phyloP scores from a whole-genome alignment of 2,329 filamentous ascomycete species.

The Myriangium duriaei region DNA sequence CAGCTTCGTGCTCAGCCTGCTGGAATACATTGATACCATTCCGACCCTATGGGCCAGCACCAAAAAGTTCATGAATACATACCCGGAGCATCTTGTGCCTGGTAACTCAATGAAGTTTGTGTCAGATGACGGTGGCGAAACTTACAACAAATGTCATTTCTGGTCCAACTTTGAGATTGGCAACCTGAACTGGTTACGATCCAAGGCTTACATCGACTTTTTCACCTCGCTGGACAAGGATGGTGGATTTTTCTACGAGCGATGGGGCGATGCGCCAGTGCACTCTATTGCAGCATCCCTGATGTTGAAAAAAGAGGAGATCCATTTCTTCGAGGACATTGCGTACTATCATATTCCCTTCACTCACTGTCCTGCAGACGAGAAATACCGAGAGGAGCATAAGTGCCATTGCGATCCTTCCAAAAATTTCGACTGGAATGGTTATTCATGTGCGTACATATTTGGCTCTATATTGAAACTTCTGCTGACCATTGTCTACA shows the following conservation, averaged over 20 bases:
- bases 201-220: conserved; percentile 77
- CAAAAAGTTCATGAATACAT: conserved; percentile 83
- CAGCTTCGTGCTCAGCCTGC: conserved; percentile 88
- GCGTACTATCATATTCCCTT: conserved; percentile 97
- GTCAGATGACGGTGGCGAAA: conserved; percentile 80
- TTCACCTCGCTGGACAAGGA: conserved; percentile 80
- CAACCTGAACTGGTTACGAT: conserved; percentile 85
- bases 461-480: not conserved
- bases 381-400: conserved; percentile 69
- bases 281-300: conserved; percentile 91
- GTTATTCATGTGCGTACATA: conserved; percentile 72
- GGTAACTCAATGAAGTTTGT: conserved; percentile 85
- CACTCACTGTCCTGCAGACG: conserved; percentile 88
- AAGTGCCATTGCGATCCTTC: conserved; percentile 91
- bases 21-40: conserved; percentile 94
- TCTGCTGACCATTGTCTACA: conserved; percentile 24
- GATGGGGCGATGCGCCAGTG: conserved; percentile 94
- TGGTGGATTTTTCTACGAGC: conserved; percentile 97
- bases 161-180: conserved; percentile 99
- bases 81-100: conserved; percentile 75
- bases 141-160: conserved; percentile 96
- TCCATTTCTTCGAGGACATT: conserved; percentile 99
- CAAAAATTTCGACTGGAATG: conserved; percentile 99
- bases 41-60: conserved; percentile 89
- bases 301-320: conserved; percentile 79